A percentile compares a stretch with the other conserved stretches of the same genome.
Evolutionary conservation across 1,139 yeast species (phyloP).

Genomic region (Debaryomyces fabryi): DNA sequence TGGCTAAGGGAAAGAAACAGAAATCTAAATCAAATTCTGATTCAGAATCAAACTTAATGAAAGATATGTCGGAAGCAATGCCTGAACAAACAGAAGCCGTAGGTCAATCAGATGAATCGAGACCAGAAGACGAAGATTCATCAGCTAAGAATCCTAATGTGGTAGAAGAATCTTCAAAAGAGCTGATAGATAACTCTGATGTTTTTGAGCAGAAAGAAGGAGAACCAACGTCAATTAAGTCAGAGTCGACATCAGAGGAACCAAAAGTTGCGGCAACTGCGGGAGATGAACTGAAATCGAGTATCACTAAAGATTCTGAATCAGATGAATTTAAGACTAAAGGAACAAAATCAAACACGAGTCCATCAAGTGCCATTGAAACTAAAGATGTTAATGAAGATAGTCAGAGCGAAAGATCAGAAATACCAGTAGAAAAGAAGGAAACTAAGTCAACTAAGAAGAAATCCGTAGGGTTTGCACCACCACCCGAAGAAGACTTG

Average conservation of each 20-base stretch:
- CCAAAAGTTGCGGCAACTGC: neutral
- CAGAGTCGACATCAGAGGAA: neutral
- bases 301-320: neutral
- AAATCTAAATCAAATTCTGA: neutral
- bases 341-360: neutral
- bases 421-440: neutral
- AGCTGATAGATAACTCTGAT: neutral
- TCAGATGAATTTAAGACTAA: neutral
- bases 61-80: neutral
- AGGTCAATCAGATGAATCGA: neutral
- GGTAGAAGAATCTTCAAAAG: neutral
- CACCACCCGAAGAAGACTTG: slow-evolving; percentile 42
- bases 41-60: neutral
- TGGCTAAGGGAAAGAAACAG: neutral
- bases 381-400: neutral
- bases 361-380: neutral
- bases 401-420: neutral
- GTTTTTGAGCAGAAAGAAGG: neutral
- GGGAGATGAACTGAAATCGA: neutral
- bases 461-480: slow-evolving; percentile 47
- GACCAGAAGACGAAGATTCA: neutral
- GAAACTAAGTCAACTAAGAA: slow-evolving; percentile 17
- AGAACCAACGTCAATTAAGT: neutral
- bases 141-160: neutral
- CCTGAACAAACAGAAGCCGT: neutral